Conservation (phyloP, 495 filamentous ascomycete species). For the Parachaetomium inaequale region DNA sequence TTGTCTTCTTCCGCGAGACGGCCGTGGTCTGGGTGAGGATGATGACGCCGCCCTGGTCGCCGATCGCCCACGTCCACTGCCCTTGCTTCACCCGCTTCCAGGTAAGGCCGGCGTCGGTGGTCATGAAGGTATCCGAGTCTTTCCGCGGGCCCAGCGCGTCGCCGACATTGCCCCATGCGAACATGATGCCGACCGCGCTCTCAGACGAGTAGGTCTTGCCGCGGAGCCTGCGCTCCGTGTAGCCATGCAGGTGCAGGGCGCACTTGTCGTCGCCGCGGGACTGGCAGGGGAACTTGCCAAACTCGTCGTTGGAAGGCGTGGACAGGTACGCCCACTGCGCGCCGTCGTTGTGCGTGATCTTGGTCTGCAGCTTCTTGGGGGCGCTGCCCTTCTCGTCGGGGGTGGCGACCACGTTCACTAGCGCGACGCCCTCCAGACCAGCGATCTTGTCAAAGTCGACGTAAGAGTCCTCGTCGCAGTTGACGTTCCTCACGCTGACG, state of each 20-base stretch:
- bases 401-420: slow-evolving; percentile 84
- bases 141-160: slow-evolving; percentile 55
- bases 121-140: slow-evolving; percentile 82
- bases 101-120: slow-evolving; percentile 76
- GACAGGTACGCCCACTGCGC: slow-evolving; percentile 72
- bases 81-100: slow-evolving; percentile 87
- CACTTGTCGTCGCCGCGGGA: slow-evolving; percentile 59
- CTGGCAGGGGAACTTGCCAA: slow-evolving; percentile 70
- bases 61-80: slow-evolving; percentile 84
- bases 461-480: slow-evolving; percentile 67
- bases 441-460: slow-evolving; percentile 97
- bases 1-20: slow-evolving; percentile 47
- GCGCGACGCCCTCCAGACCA: slow-evolving; percentile 80
- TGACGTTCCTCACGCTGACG: slow-evolving; percentile 70
- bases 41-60: slow-evolving; percentile 87
- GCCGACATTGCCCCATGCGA: slow-evolving; percentile 89
- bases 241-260: slow-evolving; percentile 88
- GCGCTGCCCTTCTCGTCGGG: slow-evolving; percentile 53
- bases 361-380: slow-evolving; percentile 76
- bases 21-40: slow-evolving; percentile 63
- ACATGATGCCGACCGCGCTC: slow-evolving; percentile 86
- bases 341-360: slow-evolving; percentile 95
- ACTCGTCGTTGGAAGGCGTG: slow-evolving; percentile 62
- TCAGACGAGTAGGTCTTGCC: slow-evolving; percentile 80
- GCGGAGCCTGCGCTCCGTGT: slow-evolving; percentile 79